Evolutionary conservation across 345 rosid genomes (phyloP).

Genomic region (Eucalyptus tenuipes): DNA sequence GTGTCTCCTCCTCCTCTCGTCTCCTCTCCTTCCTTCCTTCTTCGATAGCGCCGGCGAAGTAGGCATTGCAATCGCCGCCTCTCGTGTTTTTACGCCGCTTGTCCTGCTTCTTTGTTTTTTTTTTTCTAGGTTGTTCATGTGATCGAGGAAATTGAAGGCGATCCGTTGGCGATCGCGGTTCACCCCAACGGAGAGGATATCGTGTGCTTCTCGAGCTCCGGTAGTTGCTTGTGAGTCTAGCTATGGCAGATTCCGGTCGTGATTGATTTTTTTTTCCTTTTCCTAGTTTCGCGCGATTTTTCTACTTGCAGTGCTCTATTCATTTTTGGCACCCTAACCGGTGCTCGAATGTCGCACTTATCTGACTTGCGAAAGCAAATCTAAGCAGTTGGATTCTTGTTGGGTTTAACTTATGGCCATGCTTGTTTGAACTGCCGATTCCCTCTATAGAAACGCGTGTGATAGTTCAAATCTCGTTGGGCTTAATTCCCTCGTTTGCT

Average conservation of each 20-base stretch:
- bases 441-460: background rate
- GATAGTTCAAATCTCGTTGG: background rate
- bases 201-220: slow-evolving; percentile 69
- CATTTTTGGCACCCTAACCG: background rate
- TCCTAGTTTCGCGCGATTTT: background rate
- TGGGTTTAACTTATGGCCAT: background rate
- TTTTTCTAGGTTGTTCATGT: slow-evolving; percentile 37
- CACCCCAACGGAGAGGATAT: slow-evolving; percentile 83
- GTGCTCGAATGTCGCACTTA: background rate
- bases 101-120: background rate
- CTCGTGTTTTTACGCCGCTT: background rate
- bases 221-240: slow-evolving; percentile 72
- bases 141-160: slow-evolving; percentile 67
- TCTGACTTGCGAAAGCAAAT: background rate
- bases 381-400: background rate
- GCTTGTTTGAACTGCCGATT: background rate
- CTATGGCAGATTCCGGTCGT: background rate
- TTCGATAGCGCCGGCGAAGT: background rate
- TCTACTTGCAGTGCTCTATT: background rate
- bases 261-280: background rate
- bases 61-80: background rate
- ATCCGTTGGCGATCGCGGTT: slow-evolving; percentile 50
- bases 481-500: background rate
- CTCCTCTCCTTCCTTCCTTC: background rate
- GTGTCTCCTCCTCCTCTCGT: too few species aligned